Evolutionary conservation across 441 rosid species (phyloP).

Genomic region (Erodium trifolium): DNA sequence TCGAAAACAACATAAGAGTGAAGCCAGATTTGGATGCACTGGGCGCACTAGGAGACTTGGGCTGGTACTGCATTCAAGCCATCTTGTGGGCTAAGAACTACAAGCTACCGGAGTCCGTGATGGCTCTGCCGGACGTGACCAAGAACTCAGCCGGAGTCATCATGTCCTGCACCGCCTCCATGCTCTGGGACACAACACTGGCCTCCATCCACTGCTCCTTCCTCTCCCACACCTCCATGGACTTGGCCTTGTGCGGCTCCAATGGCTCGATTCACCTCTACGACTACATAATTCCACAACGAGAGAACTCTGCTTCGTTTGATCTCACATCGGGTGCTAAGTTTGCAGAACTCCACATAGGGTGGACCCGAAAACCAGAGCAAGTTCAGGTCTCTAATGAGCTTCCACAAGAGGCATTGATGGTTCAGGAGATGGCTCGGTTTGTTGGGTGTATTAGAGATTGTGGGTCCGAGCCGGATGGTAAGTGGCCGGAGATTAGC

Average conservation of each 20-base stretch:
- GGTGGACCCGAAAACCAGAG: constrained; percentile 51
- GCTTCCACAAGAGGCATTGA: constrained; percentile 50
- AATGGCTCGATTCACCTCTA: constrained; percentile 36
- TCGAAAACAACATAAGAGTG: constrained; percentile 41
- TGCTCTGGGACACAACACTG: constrained; percentile 27
- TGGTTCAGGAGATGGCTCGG: constrained; percentile 39
- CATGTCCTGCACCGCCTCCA: constrained; percentile 41
- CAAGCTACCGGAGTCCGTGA: constrained; percentile 36
- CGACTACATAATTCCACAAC: constrained; percentile 46
- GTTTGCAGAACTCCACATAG: constrained; percentile 41
- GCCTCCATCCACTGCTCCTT: constrained; percentile 44
- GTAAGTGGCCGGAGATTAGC: constrained; percentile 43
- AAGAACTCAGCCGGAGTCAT: constrained; percentile 42
- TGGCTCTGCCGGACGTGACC: constrained; percentile 34
- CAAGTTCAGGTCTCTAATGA: constrained; percentile 28
- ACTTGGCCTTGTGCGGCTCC: constrained; percentile 36
- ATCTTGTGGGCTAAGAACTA: constrained; percentile 50
- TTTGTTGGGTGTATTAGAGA: constrained; percentile 29
- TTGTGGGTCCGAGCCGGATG: constrained; percentile 26
- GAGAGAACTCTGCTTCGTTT: constrained; percentile 41
- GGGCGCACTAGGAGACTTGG: constrained; percentile 49
- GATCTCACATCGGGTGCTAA: constrained; percentile 36
- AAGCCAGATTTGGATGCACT: constrained; percentile 42
- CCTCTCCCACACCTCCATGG: constrained; percentile 37
- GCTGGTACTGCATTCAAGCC: constrained; percentile 57